phyloP scores from a whole-genome alignment of 1,139 yeast species.

The Taphrina wiesneri region DNA sequence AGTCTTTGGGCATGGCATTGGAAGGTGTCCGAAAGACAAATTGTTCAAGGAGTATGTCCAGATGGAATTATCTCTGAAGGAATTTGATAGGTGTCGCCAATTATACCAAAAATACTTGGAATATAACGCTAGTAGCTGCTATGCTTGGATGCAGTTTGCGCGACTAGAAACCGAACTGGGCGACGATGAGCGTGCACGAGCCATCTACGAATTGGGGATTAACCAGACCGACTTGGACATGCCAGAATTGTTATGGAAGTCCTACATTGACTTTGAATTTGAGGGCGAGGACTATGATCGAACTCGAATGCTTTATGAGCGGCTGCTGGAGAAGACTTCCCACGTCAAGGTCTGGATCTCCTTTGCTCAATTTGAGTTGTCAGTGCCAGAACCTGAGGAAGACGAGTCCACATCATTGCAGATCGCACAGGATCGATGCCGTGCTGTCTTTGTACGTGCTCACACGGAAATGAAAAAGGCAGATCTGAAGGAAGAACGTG shows the following conservation, averaged over 20 bases:
- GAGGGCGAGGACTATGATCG: constrained; percentile 59
- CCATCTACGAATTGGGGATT: constrained; percentile 58
- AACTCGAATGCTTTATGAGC: constrained; percentile 59
- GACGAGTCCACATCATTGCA: constrained; percentile 52
- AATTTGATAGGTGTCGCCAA: constrained; percentile 74
- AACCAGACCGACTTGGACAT: constrained; percentile 41
- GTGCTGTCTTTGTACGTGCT: constrained; percentile 58
- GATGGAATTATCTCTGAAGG: constrained; percentile 56
- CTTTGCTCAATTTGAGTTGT: constrained; percentile 52
- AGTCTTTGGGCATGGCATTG: constrained; percentile 71
- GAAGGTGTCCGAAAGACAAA: constrained; percentile 61
- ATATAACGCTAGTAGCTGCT: constrained; percentile 50
- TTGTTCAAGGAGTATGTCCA: constrained; percentile 65
- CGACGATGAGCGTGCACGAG: constrained; percentile 68
- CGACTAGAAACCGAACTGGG: constrained; percentile 67
- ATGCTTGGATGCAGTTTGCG: constrained; percentile 62
- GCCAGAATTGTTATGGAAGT: constrained; percentile 52
- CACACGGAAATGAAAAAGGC: constrained; percentile 50
- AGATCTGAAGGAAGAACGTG: constrained; percentile 52
- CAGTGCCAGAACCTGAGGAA: constrained; percentile 53
- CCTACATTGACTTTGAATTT: constrained; percentile 60
- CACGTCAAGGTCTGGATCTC: constrained; percentile 62
- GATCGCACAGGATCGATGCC: constrained; percentile 48
- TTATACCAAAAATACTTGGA: constrained; percentile 71
- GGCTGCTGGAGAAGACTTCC: constrained; percentile 48